Conservation (phyloP, 139 green algal genomes). For the Picochlorum sp. region DNA sequence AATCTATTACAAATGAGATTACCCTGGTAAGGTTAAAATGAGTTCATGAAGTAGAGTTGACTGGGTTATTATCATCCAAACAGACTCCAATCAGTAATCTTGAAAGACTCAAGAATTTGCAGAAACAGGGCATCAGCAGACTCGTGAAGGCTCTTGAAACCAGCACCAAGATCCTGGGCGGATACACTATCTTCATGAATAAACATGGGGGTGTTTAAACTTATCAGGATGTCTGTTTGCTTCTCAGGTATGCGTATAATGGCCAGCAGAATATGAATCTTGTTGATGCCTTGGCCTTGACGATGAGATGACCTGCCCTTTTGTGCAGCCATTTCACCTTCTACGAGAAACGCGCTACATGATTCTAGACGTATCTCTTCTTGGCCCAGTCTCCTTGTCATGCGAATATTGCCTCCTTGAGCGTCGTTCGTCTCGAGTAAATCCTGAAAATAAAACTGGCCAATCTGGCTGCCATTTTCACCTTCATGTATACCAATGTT, state of each 20-base stretch:
- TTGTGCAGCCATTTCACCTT: too few species aligned
- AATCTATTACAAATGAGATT: too few species aligned
- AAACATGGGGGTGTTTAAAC: conserved; percentile 40
- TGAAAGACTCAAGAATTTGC: conserved; percentile 24
- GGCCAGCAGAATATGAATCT: conserved; percentile 8
- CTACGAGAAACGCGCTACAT: too few species aligned
- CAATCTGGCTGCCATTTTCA: too few species aligned
- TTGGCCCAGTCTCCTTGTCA: too few species aligned
- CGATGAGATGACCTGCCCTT: not conserved
- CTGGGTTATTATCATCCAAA: conserved; percentile 25
- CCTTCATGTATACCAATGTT: too few species aligned
- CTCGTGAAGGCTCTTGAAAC: conserved; percentile 15
- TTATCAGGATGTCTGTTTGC: conserved; percentile 38
- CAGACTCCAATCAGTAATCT: conserved; percentile 36
- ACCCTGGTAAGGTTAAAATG: too few species aligned
- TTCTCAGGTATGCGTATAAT: conserved; percentile 35
- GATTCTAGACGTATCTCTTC: too few species aligned
- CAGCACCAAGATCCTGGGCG: conserved; percentile 29
- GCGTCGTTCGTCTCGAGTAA: not conserved
- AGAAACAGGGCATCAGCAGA: conserved; percentile 20
- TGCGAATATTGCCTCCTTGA: too few species aligned
- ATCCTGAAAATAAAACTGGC: not conserved
- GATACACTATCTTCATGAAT: conserved; percentile 31
- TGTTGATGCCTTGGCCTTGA: not conserved
- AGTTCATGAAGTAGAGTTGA: too few species aligned